Evolutionary conservation across 108 stramenopile species (phyloP), one percentile per base, ranked within the genome.

Genomic region (Pseudonitzschia delicatissima): DNA sequence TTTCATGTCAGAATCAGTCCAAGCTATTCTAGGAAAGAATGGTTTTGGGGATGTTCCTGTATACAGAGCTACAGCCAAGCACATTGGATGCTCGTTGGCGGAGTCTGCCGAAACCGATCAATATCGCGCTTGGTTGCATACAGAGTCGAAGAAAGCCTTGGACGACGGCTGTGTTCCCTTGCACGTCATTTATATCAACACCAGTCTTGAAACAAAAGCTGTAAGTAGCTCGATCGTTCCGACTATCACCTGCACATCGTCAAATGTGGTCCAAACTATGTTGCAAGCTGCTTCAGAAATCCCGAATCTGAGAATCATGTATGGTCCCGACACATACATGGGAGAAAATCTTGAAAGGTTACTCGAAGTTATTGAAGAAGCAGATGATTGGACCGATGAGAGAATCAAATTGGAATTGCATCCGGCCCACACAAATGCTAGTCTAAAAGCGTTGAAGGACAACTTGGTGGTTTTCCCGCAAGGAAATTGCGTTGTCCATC

Each of bases 301-400:
- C 6, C 73, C 77, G 2, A 77, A 84, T 17, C 34, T 93, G n/a
- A 69, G 67, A 15, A 84, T 96, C 21, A 72, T 85, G 61, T 97
- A 97, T 71, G 96, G 96, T 26, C 96, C 96, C 15, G 96, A 97
- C 72, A 97, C 96, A 17, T 96, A 95, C 85, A 97, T 97, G 96
- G 96, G 96, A 12, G 59, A 91, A 26, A 97, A 97, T 77, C 75
- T 97, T 5, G 62, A 76, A n/a, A 77, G 79, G 32, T 67, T 97
- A 68, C 67, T 97, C 8, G 64, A 74, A 57, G 62, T 77, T 1
- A 62, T 93, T 18, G 47, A 86, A 7, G 49, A 59, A 23, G 34
- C 52, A 52, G 29, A 57, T 6, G 67, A 68, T 27, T 93, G 92
- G 92, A 76, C 64, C 53, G 89, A 93, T 65, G 82, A 73, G 4